A percentile compares a stretch with the other conserved stretches of the same genome.
Conservation (phyloP, 2,329 filamentous ascomycete species). For the Exserohilum rostratum region DNA sequence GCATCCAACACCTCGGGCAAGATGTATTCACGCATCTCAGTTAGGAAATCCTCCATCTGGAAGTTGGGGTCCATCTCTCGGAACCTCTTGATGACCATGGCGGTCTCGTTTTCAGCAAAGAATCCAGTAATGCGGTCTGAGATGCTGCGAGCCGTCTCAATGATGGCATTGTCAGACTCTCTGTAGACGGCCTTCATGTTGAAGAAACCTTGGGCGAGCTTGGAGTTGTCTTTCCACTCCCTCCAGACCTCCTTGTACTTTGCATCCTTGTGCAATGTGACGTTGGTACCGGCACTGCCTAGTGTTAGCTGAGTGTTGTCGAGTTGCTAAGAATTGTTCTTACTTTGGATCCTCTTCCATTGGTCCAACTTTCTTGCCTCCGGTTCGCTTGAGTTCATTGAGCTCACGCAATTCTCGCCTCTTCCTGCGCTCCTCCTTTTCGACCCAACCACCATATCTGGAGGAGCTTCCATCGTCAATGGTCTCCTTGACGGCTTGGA, state of each 20-base stretch:
- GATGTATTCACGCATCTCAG: constrained; percentile 97
- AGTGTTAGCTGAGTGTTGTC: constrained; percentile 12
- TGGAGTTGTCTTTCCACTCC: constrained; percentile 89
- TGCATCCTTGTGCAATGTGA: constrained; percentile 95
- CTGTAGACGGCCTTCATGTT: constrained; percentile 85
- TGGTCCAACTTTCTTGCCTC: constrained; percentile 60
- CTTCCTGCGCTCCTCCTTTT: constrained; percentile 90
- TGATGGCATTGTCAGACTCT: constrained; percentile 95
- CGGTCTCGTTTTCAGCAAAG: constrained; percentile 98
- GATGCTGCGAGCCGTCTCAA: constrained; percentile 90
- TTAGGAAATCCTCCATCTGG: constrained; percentile 91
- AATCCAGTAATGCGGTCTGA: constrained; percentile 92
- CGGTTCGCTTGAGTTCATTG: constrained; percentile 61
- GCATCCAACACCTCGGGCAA: constrained; percentile 96
- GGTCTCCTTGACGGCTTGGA: constrained; percentile 88
- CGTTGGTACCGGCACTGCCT: constrained; percentile 83
- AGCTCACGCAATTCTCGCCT: constrained; percentile 74
- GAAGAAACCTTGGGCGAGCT: constrained; percentile 86
- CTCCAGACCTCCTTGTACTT: constrained; percentile 99
- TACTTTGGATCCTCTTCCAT: constrained; percentile 87
- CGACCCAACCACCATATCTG: constrained; percentile 93
- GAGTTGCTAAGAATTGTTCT: constrained; percentile 42
- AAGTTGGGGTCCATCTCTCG: constrained; percentile 93
- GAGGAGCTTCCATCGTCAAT: constrained; percentile 98
- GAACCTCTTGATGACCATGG: constrained; percentile 97